Base-by-base conservation (phyloP, 192 early-diverging fungal species). In the Mortierella antarctica region DNA sequence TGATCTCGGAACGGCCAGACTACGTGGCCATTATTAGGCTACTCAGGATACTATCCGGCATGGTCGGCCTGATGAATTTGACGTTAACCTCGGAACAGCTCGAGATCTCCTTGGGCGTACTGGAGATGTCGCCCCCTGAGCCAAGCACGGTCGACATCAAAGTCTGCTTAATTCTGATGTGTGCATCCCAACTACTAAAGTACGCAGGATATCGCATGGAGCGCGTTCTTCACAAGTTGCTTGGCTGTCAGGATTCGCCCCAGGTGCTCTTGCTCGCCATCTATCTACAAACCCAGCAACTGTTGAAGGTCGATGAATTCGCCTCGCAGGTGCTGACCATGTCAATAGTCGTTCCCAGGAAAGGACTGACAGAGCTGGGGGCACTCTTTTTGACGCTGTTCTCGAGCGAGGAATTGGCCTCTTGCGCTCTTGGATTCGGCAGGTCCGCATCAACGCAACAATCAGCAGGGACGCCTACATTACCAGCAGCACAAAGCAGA, bases 101-200 rank as follows among this genome's bases (percentile, higher is more conserved):
- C 5, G 77, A 71, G 41, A 80, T 80, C 6, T 80, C 77, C 5
- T 20, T 80, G 1, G 63, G 63, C 9, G 70, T 80, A 3, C 55
- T 80, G 20, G 77, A 80, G 44, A 72, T 80, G 77, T 4, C 49
- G 17, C 77, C 77, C 11, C 31, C 59, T 5, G 70, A 72, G 4
- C 63, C 77, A 10, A 62, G 69, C 39, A 80, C 77, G 2, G 51
- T 80, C 39, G 70, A 67, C 31, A 60, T 80, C 54, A 80, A 80
- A 47, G 60, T 80, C 4, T 80, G 77, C 31, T 44, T 80, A n/a
- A 61, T 80, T 9, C 40, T 80, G 40, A 80, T 80, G 77, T 51
- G 64, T 40, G 70, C 77, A 10, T 18, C 77, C 14, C 77, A 80
- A 44, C 20, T 80, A 21, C 62, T 80, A n/a, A 80, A 80, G 53